A percentile compares a stretch with the other conserved stretches of the same genome.
phyloP scores from a whole-genome alignment of 306 rosid genomes.

The Sindora glabra region DNA sequence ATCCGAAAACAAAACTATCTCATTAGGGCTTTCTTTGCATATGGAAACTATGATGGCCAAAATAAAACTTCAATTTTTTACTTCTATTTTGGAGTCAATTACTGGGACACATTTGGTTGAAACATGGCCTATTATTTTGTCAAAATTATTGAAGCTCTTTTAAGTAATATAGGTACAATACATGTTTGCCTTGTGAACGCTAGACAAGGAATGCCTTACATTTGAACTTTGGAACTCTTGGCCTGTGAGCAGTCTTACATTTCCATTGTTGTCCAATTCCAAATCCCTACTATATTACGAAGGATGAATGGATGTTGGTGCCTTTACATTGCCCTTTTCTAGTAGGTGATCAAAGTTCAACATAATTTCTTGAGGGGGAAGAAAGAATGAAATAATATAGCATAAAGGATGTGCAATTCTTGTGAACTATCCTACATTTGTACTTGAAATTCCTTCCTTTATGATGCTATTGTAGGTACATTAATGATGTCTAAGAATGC shows the following conservation, averaged over 20 bases:
- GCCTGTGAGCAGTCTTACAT: constrained; percentile 1
- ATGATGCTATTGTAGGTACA: neutral
- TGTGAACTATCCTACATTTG: neutral
- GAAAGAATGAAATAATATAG: neutral
- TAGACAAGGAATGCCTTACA: constrained; percentile 27
- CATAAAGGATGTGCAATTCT: neutral
- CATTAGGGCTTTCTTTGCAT: constrained; percentile 27
- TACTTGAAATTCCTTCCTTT: neutral
- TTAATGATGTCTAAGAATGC: neutral
- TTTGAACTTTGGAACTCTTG: constrained; percentile 35
- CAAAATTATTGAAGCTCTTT: constrained; percentile 26
- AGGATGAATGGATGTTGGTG: constrained; percentile 18
- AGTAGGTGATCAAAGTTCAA: neutral
- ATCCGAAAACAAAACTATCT: constrained; percentile 19
- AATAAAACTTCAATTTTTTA: constrained; percentile 16
- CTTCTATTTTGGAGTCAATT: constrained; percentile 28
- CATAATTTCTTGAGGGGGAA: too few species aligned
- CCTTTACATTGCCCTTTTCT: rapidly evolving
- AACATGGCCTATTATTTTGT: rapidly evolving
- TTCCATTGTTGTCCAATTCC: neutral
- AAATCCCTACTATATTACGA: neutral
- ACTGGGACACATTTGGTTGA: constrained; percentile 17
- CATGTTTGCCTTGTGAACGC: constrained; percentile 29
- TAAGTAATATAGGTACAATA: constrained; percentile 1
- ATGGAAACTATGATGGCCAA: constrained; percentile 36